Evolutionary conservation across 2,329 filamentous ascomycete species (phyloP).

Genomic region (Talaromyces albobiverticillius): DNA sequence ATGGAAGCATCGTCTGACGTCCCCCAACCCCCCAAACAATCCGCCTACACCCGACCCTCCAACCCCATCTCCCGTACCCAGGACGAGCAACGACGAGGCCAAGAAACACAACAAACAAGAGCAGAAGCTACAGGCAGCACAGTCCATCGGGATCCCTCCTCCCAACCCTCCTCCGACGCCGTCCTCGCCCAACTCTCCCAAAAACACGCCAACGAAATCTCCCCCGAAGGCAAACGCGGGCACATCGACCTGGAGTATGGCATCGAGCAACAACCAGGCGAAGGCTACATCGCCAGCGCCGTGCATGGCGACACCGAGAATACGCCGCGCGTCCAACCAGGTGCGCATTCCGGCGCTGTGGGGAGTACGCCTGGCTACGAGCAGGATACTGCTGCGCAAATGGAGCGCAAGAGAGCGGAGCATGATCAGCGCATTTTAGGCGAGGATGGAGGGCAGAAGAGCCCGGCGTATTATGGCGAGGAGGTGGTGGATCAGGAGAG

Average conservation of each 20-base stretch:
- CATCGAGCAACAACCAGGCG: conserved; percentile 33
- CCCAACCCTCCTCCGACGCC: conserved; percentile 28
- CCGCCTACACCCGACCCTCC: conserved; percentile 28
- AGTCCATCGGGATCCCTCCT: conserved; percentile 26
- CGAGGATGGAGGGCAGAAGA: conserved; percentile 22
- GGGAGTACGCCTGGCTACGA: conserved; percentile 28
- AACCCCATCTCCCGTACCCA: conserved; percentile 34
- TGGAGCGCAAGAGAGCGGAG: conserved; percentile 33
- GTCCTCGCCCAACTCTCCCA: conserved; percentile 19
- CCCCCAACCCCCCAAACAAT: conserved; percentile 34
- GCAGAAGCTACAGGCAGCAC: conserved; percentile 5
- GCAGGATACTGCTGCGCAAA: conserved; percentile 31
- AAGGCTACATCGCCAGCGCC: conserved; percentile 33
- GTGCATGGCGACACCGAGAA: conserved; percentile 24
- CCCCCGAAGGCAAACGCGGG: conserved; percentile 17
- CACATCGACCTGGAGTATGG: conserved; percentile 35
- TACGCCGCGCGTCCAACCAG: conserved; percentile 25
- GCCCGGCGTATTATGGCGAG: conserved; percentile 14
- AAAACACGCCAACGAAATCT: conserved; percentile 19
- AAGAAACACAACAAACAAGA: too few relatives aligned
- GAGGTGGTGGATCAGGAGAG: conserved; percentile 20
- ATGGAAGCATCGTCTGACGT: conserved; percentile 17
- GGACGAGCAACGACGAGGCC: too few relatives aligned
- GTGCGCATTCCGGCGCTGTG: conserved; percentile 34
- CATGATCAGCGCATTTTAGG: conserved; percentile 33